These are phyloP conservation scores for Schizothecium vesticola DNA, from an alignment of 495 filamentous ascomycete species.

Conservation along the genomic window DNA sequence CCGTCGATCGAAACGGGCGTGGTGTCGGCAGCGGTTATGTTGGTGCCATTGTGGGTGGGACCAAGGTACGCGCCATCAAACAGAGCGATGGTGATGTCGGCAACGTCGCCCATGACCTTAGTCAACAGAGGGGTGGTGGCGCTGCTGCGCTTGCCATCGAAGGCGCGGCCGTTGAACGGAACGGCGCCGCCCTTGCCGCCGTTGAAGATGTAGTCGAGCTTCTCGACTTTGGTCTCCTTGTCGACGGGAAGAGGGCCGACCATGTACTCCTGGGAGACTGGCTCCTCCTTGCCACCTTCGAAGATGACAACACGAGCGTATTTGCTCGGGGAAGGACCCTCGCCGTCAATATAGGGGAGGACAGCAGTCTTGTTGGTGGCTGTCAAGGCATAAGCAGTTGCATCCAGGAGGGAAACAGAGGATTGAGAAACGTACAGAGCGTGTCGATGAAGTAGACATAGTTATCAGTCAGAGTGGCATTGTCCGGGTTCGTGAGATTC, in stretches of 20 bases:
- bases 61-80: conserved; percentile 33
- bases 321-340: conserved; percentile 32
- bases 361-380: conserved; percentile 49
- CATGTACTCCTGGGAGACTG: conserved; percentile 44
- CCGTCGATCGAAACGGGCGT: conserved; percentile 33
- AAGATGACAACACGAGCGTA: conserved; percentile 47
- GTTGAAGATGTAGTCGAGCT: conserved; percentile 45
- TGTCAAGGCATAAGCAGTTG: not conserved
- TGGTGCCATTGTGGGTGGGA: conserved; percentile 24
- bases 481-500: conserved; percentile 27
- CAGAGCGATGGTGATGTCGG: conserved; percentile 32
- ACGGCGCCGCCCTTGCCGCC: conserved; percentile 27
- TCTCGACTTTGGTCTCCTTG: conserved; percentile 31
- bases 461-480: conserved; percentile 28
- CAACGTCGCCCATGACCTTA: conserved; percentile 29
- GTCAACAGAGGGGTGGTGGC: conserved; percentile 28
- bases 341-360: conserved; percentile 42
- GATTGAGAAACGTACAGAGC: conserved; percentile 21
- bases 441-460: conserved; percentile 44
- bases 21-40: conserved; percentile 20
- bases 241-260: conserved; percentile 47
- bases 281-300: conserved; percentile 37
- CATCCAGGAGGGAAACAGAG: not conserved
- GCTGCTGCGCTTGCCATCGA: conserved; percentile 25
- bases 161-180: conserved; percentile 33